A percentile compares a stretch with the other conserved stretches of the same genome.
Conservation (phyloP, 164 flowering plant species). For the Kingdonia uniflora region DNA sequence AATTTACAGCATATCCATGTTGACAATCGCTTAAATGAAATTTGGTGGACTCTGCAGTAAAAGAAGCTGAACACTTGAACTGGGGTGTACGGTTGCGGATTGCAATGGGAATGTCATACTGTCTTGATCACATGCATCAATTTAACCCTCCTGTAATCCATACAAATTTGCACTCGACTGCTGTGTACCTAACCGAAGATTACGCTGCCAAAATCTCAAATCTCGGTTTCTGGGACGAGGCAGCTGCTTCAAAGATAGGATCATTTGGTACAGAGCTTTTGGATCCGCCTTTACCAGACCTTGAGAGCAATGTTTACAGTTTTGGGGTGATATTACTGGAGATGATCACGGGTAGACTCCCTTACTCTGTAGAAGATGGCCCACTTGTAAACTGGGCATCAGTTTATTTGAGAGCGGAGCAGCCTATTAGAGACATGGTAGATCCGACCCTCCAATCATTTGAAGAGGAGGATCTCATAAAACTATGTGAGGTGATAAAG, state of each 20-base stretch:
- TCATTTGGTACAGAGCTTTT: constrained; percentile 19
- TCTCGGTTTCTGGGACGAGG: constrained; percentile 37
- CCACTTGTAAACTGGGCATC: constrained; percentile 30
- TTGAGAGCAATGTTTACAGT: constrained; percentile 40
- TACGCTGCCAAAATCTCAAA: constrained; percentile 76
- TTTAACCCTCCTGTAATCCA: constrained; percentile 45
- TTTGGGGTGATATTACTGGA: constrained; percentile 58
- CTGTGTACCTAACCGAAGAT: constrained; percentile 62
- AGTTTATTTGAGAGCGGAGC: constrained; percentile 19
- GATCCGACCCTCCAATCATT: constrained; percentile 50
- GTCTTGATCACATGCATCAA: constrained; percentile 72
- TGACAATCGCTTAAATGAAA: background rate
- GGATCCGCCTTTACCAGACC: constrained; percentile 18
- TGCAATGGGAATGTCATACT: constrained; percentile 71
- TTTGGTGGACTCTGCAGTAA: constrained; percentile 34
- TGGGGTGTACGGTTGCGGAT: constrained; percentile 59
- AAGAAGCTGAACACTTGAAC: constrained; percentile 70
- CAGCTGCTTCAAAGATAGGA: constrained; percentile 24
- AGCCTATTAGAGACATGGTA: constrained; percentile 27
- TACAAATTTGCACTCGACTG: constrained; percentile 40
- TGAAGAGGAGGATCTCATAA: constrained; percentile 28
- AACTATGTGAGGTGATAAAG: constrained; percentile 31
- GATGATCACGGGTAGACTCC: constrained; percentile 49
- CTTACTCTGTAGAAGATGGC: constrained; percentile 21
- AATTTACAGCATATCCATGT: too few relatives aligned